Conservation (phyloP, 768 basidiomycete species). For the Ramaria rubella region DNA sequence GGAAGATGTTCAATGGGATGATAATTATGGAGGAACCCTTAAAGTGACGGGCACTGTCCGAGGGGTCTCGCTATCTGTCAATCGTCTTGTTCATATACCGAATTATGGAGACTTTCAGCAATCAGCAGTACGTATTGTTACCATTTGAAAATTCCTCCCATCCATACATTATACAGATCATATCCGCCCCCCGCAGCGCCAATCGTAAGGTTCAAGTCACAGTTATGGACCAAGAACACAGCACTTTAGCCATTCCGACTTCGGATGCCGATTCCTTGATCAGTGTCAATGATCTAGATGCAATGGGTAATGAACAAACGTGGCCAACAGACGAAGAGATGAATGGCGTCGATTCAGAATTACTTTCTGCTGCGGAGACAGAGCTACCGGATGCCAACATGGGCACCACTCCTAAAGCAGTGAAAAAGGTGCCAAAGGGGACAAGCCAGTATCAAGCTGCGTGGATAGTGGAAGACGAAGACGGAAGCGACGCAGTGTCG, state of each 20-base stretch:
- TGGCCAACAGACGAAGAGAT: constrained; percentile 99
- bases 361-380: constrained; percentile 14
- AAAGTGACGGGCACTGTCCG: constrained; percentile 80
- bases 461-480: constrained; percentile 84
- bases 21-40: constrained; percentile 46
- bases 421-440: constrained; percentile 87
- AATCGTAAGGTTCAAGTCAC: constrained; percentile 27
- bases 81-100: constrained; percentile 82
- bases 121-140: constrained; percentile 48
- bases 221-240: constrained; percentile 64
- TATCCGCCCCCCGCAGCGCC: constrained; percentile 52
- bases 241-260: constrained; percentile 55
- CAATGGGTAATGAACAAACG: constrained; percentile 91
- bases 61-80: constrained; percentile 70
- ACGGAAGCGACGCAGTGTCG: constrained; percentile 20
- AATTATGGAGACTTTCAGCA: constrained; percentile 86
- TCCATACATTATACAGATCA: constrained; percentile 43
- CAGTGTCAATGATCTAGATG: constrained; percentile 82
- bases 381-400: constrained; percentile 54
- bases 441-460: constrained; percentile 96
- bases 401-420: constrained; percentile 72
- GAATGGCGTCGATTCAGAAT: constrained; percentile 34
- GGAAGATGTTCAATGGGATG: constrained; percentile 48
- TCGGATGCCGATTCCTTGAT: constrained; percentile 77
- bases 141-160: not conserved